These are phyloP conservation scores for Coemansia sp. DNA, from an alignment of 192 early-diverging fungal species.

Conservation along the genomic window DNA sequence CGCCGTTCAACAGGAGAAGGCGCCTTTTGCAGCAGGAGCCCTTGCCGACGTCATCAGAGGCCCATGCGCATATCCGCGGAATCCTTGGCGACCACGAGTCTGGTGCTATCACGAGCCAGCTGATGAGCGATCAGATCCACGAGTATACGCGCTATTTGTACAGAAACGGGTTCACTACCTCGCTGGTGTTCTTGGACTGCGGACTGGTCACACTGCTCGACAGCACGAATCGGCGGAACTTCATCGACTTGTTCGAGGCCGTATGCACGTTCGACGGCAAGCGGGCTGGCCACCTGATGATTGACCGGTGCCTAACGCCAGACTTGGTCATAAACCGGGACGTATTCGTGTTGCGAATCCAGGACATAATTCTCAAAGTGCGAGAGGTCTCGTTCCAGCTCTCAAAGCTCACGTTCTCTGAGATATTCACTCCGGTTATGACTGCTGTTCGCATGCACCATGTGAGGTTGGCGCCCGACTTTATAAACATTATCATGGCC, in stretches of 20 bases:
- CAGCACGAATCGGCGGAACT: conserved; percentile 75
- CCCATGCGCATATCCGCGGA: conserved; percentile 25
- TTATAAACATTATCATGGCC: conserved; percentile 90
- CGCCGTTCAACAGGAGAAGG: conserved; percentile 29
- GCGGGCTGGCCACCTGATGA: conserved; percentile 82
- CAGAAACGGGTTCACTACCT: conserved; percentile 72
- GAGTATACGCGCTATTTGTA: conserved; percentile 56
- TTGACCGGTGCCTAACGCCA: conserved; percentile 80
- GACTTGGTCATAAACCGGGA: conserved; percentile 72
- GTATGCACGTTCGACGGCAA: conserved; percentile 87
- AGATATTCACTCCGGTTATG: conserved; percentile 83
- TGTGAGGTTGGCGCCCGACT: conserved; percentile 93
- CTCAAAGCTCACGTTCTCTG: conserved; percentile 78
- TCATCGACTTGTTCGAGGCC: conserved; percentile 89
- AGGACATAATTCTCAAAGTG: conserved; percentile 71
- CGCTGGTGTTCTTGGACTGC: conserved; percentile 87
- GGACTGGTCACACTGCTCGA: conserved; percentile 87
- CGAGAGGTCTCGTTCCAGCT: conserved; percentile 75
- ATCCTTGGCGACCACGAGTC: conserved; percentile 25
- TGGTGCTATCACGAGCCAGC: conserved; percentile 15
- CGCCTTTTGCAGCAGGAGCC: conserved; percentile 6
- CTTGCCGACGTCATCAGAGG: conserved; percentile 31
- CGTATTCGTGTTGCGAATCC: conserved; percentile 83
- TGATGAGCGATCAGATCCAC: conserved; percentile 20
- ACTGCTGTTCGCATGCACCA: conserved; percentile 88